Evolutionary conservation across 805 yeast genomes (phyloP), one percentile per base, ranked within the genome.

Genomic region (Dipodascopsis tothii): DNA sequence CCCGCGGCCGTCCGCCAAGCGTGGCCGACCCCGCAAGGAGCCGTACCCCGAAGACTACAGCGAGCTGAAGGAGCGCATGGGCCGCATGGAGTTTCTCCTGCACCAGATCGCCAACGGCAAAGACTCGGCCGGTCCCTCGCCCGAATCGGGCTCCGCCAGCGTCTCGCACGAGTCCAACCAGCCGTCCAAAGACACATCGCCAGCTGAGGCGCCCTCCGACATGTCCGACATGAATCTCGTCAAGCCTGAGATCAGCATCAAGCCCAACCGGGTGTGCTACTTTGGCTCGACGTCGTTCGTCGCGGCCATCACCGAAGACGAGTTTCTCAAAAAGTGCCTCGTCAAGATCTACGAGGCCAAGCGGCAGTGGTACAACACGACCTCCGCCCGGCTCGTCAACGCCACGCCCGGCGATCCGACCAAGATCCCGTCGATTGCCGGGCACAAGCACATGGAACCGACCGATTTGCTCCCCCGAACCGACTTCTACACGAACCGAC

Each of bases 241-340:
- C 11, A 39, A 35, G 18, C 50, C 50, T 3, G 52, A 48, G 20
- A 28, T 48, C 33, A 33, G 40, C 22, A 37, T 48, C 14, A 48
- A 43, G 32, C 19, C 19, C 28, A 48, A 45, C 17, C 36, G 52
- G n/a, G n/a, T 48, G 4, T 28, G 44, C 2, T 48, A 48, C 19
- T 43, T 48, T 17, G 52, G 52, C 11, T 44, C 51, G 14, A 28
- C 41, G 4, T 42, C 50, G 5, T 40, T 39, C n/a, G 35, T 48
- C 2, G 47, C 44, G 5, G 51, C 50, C 5, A 33, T 42, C 3
- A 37, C 37, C 5, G 34, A 43, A 21, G 52, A 45, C 34, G 50
- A 46, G 33, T 39, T 11, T 22, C 35, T 48, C 17, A 40, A 48
- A 4, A 40, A 28, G 6, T 47, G 41, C 17, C 33, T 46, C 5